These are phyloP conservation scores for Auriscalpium vulgare DNA, from an alignment of 768 basidiomycete genomes.

Conservation along the genomic window DNA sequence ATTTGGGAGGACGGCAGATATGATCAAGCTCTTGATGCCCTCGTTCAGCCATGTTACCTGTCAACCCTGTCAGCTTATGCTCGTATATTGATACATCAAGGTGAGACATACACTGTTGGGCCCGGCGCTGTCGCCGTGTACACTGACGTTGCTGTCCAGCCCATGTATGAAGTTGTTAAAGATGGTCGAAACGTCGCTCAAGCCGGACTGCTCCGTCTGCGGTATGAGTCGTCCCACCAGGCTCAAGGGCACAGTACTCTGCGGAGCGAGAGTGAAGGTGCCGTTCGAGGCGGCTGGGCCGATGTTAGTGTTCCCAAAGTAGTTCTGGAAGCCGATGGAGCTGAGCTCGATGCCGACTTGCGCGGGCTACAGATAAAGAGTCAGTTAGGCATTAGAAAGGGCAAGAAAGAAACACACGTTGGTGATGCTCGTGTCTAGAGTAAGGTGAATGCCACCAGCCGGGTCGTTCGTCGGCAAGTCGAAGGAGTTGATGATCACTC, in stretches of 20 bases:
- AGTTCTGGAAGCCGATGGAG: constrained; percentile 55
- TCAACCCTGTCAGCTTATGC: neutral
- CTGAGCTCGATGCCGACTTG: constrained; percentile 65
- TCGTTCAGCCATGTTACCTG: constrained; percentile 69
- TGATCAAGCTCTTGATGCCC: constrained; percentile 54
- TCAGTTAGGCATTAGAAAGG: constrained; percentile 4
- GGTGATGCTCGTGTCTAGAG: constrained; percentile 46
- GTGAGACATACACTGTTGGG: constrained; percentile 39
- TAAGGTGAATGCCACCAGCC: constrained; percentile 61
- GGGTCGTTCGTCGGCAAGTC: constrained; percentile 67
- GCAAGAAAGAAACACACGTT: constrained; percentile 39
- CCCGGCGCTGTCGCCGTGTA: constrained; percentile 53
- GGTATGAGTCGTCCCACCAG: constrained; percentile 60
- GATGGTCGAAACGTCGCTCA: constrained; percentile 50
- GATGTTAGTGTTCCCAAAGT: constrained; percentile 42
- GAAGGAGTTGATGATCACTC: constrained; percentile 57
- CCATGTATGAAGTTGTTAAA: constrained; percentile 73
- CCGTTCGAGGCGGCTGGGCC: constrained; percentile 47
- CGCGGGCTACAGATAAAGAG: constrained; percentile 40
- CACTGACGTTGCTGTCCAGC: constrained; percentile 47
- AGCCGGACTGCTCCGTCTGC: constrained; percentile 42
- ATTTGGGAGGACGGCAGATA: constrained; percentile 55
- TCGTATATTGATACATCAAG: no score
- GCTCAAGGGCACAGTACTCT: constrained; percentile 41
- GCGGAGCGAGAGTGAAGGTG: constrained; percentile 46